phyloP scores from a whole-genome alignment of 1,139 yeast genomes.

The Arxiozyma heterogenica region DNA sequence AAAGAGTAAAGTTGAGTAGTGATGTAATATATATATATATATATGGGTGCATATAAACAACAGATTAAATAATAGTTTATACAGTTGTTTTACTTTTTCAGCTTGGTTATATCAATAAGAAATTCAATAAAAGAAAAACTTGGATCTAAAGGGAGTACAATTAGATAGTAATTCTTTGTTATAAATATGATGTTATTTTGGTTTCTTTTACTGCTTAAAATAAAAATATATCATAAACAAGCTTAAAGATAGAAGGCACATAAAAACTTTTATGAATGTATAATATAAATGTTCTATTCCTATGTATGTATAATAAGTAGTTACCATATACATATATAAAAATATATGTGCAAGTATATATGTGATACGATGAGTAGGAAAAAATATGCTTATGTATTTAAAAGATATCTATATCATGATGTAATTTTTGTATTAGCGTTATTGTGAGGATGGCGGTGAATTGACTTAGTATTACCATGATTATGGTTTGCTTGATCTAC shows the following conservation, averaged over 20 bases:
- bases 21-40: background rate
- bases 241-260: no score
- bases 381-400: background rate
- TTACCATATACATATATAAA: no score
- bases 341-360: background rate
- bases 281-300: no score
- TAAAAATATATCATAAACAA: no score
- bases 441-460: conserved; percentile 8
- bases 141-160: no score
- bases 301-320: no score
- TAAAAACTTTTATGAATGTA: no score
- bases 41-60: background rate
- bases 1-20: background rate
- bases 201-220: no score
- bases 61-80: background rate
- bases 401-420: background rate
- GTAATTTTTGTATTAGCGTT: background rate
- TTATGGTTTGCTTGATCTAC: conserved; percentile 19
- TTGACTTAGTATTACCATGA: conserved; percentile 4
- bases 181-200: no score
- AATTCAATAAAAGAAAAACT: background rate
- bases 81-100: background rate
- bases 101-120: background rate
- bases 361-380: no score
- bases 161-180: no score